Evolutionary conservation across 495 filamentous ascomycete species (phyloP).

Genomic region (Friedmanniomyces simplex): DNA sequence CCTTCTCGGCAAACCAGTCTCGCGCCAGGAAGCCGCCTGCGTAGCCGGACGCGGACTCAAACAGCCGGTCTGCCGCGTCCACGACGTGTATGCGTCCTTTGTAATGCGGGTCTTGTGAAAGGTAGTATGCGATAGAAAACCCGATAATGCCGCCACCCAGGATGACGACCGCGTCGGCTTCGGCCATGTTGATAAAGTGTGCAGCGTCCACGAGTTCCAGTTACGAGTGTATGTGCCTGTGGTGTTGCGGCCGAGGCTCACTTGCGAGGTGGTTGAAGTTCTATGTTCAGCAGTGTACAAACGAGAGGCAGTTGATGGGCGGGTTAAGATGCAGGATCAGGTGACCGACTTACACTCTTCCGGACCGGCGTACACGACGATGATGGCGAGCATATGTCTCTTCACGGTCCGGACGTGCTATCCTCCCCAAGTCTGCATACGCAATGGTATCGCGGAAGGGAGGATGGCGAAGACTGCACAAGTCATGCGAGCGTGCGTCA

Average conservation of each 20-base stretch:
- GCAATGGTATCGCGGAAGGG: not conserved
- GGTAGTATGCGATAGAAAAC: not conserved
- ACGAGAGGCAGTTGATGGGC: not conserved
- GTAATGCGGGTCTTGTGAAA: not conserved
- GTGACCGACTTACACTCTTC: not conserved
- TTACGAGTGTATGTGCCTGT: too few relatives aligned
- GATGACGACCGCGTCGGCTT: not conserved
- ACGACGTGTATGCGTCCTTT: not conserved
- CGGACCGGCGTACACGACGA: not conserved
- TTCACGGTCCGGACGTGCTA: not conserved
- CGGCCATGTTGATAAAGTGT: not conserved
- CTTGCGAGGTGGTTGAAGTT: too few relatives aligned
- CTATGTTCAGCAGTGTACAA: too few relatives aligned
- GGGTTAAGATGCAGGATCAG: not conserved
- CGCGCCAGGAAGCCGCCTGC: not conserved
- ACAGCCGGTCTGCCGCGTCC: not conserved
- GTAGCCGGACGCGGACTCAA: not conserved
- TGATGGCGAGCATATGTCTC: not conserved
- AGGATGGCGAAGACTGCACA: not conserved
- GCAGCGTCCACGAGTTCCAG: too few relatives aligned
- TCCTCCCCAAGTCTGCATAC: not conserved
- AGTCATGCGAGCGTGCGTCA: not conserved
- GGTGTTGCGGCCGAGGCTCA: too few relatives aligned
- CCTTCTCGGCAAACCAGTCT: not conserved
- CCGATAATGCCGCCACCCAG: constrained; percentile 1